Percentiles rank a stretch among this genome's conserved stretches.
phyloP scores from a whole-genome alignment of 768 basidiomycete species.

The Leccinum uliginosum region DNA sequence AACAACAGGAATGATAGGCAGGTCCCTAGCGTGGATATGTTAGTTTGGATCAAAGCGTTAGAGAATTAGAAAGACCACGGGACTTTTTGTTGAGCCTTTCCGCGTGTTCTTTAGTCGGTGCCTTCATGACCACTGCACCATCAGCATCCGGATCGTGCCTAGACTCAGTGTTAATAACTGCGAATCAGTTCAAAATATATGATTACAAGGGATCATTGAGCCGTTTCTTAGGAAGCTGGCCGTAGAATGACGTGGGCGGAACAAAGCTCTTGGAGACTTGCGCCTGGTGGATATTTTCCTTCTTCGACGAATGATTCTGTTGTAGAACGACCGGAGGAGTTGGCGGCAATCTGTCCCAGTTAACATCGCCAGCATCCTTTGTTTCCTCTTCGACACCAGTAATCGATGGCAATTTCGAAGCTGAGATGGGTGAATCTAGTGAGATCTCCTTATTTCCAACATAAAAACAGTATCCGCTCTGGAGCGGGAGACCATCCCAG shows the following conservation, averaged over 20 bases:
- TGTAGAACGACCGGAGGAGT: conserved; percentile 7
- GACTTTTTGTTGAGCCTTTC: conserved; percentile 70
- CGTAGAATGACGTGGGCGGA: conserved; percentile 62
- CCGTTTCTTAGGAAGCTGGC: conserved; percentile 32
- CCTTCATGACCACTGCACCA: conserved; percentile 83
- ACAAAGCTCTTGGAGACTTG: conserved; percentile 34
- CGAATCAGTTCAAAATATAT: neutral
- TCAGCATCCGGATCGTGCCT: conserved; percentile 77
- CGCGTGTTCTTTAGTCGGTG: conserved; percentile 64
- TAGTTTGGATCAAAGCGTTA: conserved; percentile 1
- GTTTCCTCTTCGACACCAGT: conserved; percentile 30
- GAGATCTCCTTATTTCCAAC: conserved; percentile 61
- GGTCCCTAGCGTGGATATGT: conserved; percentile 39
- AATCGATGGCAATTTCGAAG: conserved; percentile 48
- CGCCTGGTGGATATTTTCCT: conserved; percentile 20
- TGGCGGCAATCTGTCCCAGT: conserved; percentile 11
- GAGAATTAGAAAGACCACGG: conserved; percentile 4
- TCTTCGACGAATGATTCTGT: conserved; percentile 8
- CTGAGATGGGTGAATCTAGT: conserved; percentile 48
- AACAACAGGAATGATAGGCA: conserved; percentile 75
- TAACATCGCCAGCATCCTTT: conserved; percentile 19
- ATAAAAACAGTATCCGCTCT: conserved; percentile 36
- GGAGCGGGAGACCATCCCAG: conserved; percentile 54
- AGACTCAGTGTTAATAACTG: neutral
- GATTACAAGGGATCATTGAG: conserved; percentile 19